These are phyloP conservation scores for Ogataea kodamae DNA, from an alignment of 805 yeast species.

Conservation along the genomic window DNA sequence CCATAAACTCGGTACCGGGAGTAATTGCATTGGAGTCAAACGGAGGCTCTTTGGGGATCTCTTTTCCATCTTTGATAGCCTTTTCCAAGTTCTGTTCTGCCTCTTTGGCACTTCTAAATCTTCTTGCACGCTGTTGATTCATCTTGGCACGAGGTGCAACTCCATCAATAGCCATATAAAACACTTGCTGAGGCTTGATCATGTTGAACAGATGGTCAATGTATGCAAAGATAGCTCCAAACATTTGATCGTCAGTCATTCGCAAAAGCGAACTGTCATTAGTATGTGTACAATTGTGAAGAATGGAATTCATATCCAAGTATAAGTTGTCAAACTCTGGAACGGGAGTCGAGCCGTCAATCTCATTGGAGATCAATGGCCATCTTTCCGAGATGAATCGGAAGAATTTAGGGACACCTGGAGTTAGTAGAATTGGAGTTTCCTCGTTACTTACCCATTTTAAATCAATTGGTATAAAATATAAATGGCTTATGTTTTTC, in stretches of 20 bases:
- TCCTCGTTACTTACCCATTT: conserved; percentile 12
- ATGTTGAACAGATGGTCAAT: conserved; percentile 90
- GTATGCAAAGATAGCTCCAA: conserved; percentile 86
- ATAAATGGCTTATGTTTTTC: conserved; percentile 5
- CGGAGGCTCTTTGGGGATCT: conserved; percentile 76
- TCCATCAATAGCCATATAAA: conserved; percentile 97
- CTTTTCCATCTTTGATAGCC: conserved; percentile 70
- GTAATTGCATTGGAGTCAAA: conserved; percentile 92
- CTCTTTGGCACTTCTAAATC: conserved; percentile 91
- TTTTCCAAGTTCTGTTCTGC: conserved; percentile 77
- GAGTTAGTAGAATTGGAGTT: conserved; percentile 13
- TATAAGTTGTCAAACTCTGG: conserved; percentile 95
- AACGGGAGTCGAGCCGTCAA: conserved; percentile 67
- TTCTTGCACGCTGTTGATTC: conserved; percentile 96
- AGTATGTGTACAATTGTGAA: conserved; percentile 90
- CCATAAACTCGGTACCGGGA: conserved; percentile 97
- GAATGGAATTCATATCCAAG: conserved; percentile 95
- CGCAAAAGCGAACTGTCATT: conserved; percentile 59
- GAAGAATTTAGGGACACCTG: conserved; percentile 96
- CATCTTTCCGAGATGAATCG: conserved; percentile 97
- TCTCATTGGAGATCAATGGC: conserved; percentile 89
- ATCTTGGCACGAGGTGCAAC: conserved; percentile 98
- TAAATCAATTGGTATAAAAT: conserved; percentile 1
- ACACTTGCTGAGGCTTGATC: conserved; percentile 79
- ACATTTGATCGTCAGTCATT: conserved; percentile 87